Conservation (phyloP, 75 land plant species). For the Isoetes taiwanensis region DNA sequence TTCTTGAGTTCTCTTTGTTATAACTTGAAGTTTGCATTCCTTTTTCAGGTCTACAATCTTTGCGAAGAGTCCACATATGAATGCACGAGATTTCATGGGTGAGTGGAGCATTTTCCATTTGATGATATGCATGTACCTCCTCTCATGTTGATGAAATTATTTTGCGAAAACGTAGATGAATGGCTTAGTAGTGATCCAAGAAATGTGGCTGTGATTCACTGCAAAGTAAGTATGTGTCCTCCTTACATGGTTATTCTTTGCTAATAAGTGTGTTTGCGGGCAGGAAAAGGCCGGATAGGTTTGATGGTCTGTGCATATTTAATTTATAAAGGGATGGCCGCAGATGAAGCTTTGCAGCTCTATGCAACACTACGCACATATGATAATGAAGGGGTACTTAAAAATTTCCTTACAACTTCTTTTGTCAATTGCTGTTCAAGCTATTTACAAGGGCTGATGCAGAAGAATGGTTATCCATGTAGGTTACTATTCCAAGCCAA, state of each 20-base stretch:
- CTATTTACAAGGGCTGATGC: too few relatives aligned
- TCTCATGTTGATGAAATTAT: conserved; percentile 38
- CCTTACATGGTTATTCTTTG: too few relatives aligned
- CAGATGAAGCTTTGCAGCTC: conserved; percentile 44
- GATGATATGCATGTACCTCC: conserved; percentile 66
- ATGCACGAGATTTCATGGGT: conserved; percentile 44
- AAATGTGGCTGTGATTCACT: conserved; percentile 59
- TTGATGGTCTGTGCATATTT: conserved; percentile 71
- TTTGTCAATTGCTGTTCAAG: too few relatives aligned
- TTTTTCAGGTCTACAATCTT: conserved; percentile 47
- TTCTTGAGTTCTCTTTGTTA: neutral
- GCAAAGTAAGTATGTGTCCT: conserved; percentile 59
- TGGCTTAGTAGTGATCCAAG: conserved; percentile 49
- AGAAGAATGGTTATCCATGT: too few relatives aligned
- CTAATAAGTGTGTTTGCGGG: conserved; percentile 21
- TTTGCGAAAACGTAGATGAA: conserved; percentile 52
- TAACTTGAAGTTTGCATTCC: neutral
- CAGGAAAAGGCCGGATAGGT: conserved; percentile 72
- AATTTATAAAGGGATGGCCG: conserved; percentile 52
- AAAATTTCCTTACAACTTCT: too few relatives aligned
- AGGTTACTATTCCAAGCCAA: conserved; percentile 70
- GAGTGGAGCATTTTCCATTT: conserved; percentile 51
- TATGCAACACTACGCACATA: conserved; percentile 51
- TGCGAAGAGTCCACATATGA: conserved; percentile 52
- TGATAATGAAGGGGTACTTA: conserved; percentile 54